Percentiles rank a stretch among this genome's conserved stretches.
These are phyloP conservation scores for Neocatenulostroma microsporum DNA, from an alignment of 2,329 filamentous ascomycete genomes.

Conservation along the genomic window DNA sequence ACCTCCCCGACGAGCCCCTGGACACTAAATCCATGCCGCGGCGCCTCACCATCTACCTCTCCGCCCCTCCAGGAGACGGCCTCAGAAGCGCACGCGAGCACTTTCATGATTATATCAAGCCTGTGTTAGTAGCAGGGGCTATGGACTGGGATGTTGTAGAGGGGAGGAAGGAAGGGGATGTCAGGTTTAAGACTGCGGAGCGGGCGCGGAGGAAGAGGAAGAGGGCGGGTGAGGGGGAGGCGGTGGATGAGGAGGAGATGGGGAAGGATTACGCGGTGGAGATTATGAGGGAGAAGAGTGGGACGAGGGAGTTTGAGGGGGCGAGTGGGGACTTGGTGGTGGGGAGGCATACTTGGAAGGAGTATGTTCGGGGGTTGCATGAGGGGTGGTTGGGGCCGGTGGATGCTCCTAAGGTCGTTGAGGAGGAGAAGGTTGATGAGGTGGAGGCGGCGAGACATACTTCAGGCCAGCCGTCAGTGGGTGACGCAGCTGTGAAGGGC, in stretches of 20 bases:
- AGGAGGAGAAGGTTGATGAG: slow-evolving; percentile 17
- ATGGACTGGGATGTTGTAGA: slow-evolving; percentile 96
- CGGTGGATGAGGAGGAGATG: slow-evolving; percentile 39
- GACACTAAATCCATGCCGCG: slow-evolving; percentile 65
- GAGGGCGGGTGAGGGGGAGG: slow-evolving; percentile 49
- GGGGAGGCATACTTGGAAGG: slow-evolving; percentile 92
- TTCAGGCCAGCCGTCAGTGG: slow-evolving; percentile 18
- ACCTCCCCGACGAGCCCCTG: slow-evolving; percentile 72
- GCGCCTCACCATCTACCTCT: slow-evolving; percentile 76
- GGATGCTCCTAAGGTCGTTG: slow-evolving; percentile 48
- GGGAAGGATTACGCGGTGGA: slow-evolving; percentile 56
- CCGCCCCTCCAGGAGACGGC: slow-evolving; percentile 78
- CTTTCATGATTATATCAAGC: slow-evolving; percentile 93
- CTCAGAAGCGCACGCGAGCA: slow-evolving; percentile 82
- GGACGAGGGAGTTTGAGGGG: slow-evolving; percentile 64
- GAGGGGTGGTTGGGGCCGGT: slow-evolving; percentile 93
- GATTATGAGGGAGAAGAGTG: slow-evolving; percentile 56
- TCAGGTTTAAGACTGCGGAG: slow-evolving; percentile 79
- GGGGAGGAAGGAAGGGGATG: slow-evolving; percentile 84
- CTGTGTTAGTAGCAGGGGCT: slow-evolving; percentile 77
- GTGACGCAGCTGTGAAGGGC: slow-evolving; percentile 23
- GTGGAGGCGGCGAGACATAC: slow-evolving; percentile 11
- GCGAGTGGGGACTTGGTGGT: slow-evolving; percentile 78
- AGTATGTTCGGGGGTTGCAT: slow-evolving; percentile 86
- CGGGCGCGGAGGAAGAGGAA: slow-evolving; percentile 62